A percentile compares a stretch with the other conserved stretches of the same genome.
Conservation (phyloP, 2,329 filamentous ascomycete genomes). For the Phoma sp. region DNA sequence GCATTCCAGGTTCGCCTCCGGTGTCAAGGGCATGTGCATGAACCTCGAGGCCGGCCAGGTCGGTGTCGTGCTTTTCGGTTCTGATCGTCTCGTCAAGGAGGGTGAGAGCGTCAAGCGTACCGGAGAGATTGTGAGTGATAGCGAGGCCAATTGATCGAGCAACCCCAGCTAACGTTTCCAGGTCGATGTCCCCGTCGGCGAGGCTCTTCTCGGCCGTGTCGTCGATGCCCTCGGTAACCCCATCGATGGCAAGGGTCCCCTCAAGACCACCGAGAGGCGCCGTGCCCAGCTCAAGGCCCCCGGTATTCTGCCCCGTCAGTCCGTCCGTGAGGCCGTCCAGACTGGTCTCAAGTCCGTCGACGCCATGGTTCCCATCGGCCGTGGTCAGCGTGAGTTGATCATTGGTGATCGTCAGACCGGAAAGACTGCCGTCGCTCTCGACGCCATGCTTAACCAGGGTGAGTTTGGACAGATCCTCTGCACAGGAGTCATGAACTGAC, state of each 20-base stretch:
- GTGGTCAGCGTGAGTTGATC: constrained; percentile 99
- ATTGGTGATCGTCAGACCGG: constrained; percentile 99
- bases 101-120: constrained; percentile 99
- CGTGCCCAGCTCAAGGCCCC: constrained; percentile 99
- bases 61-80: constrained; percentile 99
- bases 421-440: constrained; percentile 98
- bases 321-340: constrained; percentile 98
- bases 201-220: constrained; percentile 94
- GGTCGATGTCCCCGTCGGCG: constrained; percentile 96
- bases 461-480: constrained; percentile 53
- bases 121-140: constrained; percentile 87
- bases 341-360: constrained; percentile 99
- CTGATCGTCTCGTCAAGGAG: constrained; percentile 99
- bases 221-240: constrained; percentile 98
- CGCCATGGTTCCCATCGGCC: constrained; percentile 99
- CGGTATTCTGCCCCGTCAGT: constrained; percentile 94
- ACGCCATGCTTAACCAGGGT: constrained; percentile 99
- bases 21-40: constrained; percentile 99
- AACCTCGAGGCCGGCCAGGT: constrained; percentile 99
- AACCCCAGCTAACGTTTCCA: constrained; percentile 51
- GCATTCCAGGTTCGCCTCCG: constrained; percentile 85
- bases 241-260: constrained; percentile 98
- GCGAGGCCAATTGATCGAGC: background rate
- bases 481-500: background rate
- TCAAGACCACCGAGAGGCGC: constrained; percentile 89